A percentile compares a stretch with the other conserved stretches of the same genome.
phyloP scores from a whole-genome alignment of 2,329 filamentous ascomycete genomes.

The Fusarium compactum region DNA sequence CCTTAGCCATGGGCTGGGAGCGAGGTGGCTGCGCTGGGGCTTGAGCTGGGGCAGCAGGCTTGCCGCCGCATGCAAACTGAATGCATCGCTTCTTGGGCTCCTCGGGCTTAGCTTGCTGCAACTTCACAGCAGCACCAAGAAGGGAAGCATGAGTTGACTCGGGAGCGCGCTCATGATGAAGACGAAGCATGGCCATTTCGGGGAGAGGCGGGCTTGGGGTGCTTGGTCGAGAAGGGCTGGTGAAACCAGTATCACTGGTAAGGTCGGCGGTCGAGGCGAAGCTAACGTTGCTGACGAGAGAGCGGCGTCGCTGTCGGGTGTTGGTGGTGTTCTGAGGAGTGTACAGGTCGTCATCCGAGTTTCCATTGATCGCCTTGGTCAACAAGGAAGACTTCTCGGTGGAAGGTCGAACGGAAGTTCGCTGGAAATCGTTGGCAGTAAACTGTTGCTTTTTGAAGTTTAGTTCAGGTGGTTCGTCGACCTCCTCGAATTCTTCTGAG shows the following conservation, averaged over 20 bases:
- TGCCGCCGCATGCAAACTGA: conserved; percentile 85
- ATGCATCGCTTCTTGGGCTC: conserved; percentile 83
- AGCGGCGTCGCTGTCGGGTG: conserved; percentile 65
- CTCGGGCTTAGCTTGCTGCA: conserved; percentile 57
- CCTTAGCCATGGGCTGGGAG: conserved; percentile 51
- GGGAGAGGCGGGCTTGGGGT: conserved; percentile 89
- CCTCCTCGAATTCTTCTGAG: conserved; percentile 77
- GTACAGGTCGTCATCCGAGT: conserved; percentile 68
- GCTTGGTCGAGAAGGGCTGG: conserved; percentile 87
- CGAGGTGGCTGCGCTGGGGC: conserved; percentile 45
- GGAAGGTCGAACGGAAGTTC: conserved; percentile 61
- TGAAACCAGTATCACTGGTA: conserved; percentile 93
- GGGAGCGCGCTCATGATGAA: conserved; percentile 51
- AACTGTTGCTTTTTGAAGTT: conserved; percentile 45
- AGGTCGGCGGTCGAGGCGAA: conserved; percentile 87
- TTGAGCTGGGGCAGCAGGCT: conserved; percentile 60
- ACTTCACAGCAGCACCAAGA: conserved; percentile 41
- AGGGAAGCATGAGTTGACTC: conserved; percentile 46
- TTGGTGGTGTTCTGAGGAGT: conserved; percentile 53
- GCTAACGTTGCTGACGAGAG: conserved; percentile 84
- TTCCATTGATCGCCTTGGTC: conserved; percentile 82
- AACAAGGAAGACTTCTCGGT: conserved; percentile 81
- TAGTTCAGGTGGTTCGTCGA: conserved; percentile 88
- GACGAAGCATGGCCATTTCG: conserved; percentile 62
- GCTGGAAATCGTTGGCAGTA: conserved; percentile 57